phyloP scores from a whole-genome alignment of 192 early-diverging fungal genomes.

The Obelidium mucronatum region DNA sequence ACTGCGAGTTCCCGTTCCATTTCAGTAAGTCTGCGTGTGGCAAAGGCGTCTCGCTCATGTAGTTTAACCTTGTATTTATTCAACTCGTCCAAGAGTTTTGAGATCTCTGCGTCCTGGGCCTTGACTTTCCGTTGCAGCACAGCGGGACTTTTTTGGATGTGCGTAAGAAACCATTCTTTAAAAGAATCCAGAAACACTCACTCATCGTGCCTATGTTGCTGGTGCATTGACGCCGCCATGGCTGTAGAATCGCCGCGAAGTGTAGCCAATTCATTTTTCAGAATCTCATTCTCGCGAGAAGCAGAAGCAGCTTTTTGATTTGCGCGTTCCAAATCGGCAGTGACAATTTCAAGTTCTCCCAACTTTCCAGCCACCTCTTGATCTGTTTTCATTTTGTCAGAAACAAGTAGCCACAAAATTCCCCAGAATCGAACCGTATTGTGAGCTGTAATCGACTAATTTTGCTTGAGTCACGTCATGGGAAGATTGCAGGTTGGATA shows the following conservation, averaged over 20 bases:
- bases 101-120: conserved; percentile 48
- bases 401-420: not conserved
- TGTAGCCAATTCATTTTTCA: conserved; percentile 31
- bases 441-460: conserved; percentile 66
- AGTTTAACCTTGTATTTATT: conserved; percentile 50
- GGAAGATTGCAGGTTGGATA: conserved; percentile 69
- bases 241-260: conserved; percentile 23
- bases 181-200: conserved; percentile 18
- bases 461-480: conserved; percentile 78
- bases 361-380: conserved; percentile 81
- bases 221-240: not conserved
- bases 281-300: conserved; percentile 67
- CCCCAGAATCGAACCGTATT: conserved; percentile 53
- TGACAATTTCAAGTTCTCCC: conserved; percentile 89
- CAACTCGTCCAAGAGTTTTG: conserved; percentile 51
- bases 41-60: conserved; percentile 49
- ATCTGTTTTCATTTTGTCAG: conserved; percentile 41
- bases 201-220: conserved; percentile 1
- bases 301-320: conserved; percentile 72
- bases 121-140: conserved; percentile 32
- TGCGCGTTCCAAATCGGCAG: conserved; percentile 83
- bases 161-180: not conserved
- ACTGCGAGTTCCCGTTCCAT: conserved; percentile 51
- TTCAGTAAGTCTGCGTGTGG: conserved; percentile 52
- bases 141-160: conserved; percentile 20